A percentile compares a stretch with the other conserved stretches of the same genome.
These are phyloP conservation scores for Chaetoscypha palmicola DNA, from an alignment of 2,329 filamentous ascomycete species.

Conservation along the genomic window DNA sequence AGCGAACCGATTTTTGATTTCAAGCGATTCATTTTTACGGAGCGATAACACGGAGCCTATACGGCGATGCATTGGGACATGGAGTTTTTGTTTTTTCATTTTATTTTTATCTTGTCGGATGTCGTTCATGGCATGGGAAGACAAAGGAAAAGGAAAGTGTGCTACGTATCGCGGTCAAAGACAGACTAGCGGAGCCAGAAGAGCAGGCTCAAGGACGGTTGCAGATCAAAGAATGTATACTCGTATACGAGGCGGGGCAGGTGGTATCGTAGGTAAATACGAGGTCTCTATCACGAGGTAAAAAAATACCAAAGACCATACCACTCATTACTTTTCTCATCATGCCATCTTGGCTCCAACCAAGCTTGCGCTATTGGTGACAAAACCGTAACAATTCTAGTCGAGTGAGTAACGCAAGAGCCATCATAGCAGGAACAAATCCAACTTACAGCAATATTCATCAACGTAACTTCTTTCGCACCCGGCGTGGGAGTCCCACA, in stretches of 20 bases:
- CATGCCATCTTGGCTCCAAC: constrained; percentile 11
- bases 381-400: constrained; percentile 21
- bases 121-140: too few relatives aligned
- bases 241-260: background rate
- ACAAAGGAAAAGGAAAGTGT: too few relatives aligned
- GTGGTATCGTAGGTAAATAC: background rate
- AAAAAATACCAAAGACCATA: background rate
- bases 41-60: constrained; percentile 1
- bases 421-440: background rate
- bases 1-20: background rate
- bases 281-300: background rate
- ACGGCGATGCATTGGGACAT: constrained; percentile 10
- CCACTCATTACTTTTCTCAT: background rate
- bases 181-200: background rate
- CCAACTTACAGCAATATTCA: constrained; percentile 34
- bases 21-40: background rate
- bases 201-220: too few relatives aligned
- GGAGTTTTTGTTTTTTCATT: constrained; percentile 4
- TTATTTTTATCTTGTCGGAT: background rate
- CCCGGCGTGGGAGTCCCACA: constrained; percentile 42
- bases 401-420: constrained; percentile 3
- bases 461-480: constrained; percentile 32
- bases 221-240: background rate
- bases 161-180: too few relatives aligned
- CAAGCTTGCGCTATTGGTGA: constrained; percentile 18